Evolutionary conservation across 73 alveolate genomes (phyloP).

Genomic region (Paramecium octaurelia): DNA sequence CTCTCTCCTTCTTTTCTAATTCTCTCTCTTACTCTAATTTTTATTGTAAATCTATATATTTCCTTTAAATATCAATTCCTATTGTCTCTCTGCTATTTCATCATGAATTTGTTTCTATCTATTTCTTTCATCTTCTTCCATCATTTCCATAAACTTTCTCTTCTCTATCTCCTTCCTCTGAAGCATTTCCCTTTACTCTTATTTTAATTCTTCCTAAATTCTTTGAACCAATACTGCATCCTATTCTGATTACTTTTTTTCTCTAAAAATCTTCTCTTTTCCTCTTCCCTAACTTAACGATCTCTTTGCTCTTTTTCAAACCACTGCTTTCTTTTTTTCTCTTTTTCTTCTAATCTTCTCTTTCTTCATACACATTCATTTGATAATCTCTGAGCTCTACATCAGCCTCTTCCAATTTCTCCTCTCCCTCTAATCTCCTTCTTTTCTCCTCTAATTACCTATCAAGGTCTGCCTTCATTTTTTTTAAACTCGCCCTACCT

Average conservation of each 20-base stretch:
- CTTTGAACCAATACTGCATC: conserved; percentile 54
- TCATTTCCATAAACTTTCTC: conserved; percentile 46
- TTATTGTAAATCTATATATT: conserved; percentile 17
- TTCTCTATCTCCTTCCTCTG: conserved; percentile 47
- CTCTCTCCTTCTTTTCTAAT: conserved; percentile 57
- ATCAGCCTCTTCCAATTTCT: conserved; percentile 52
- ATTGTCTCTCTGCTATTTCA: conserved; percentile 3
- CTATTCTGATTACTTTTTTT: conserved; percentile 52
- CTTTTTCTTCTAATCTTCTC: conserved; percentile 56
- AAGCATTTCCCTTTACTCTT: conserved; percentile 46
- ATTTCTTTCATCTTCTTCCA: conserved; percentile 54
- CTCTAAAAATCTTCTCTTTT: conserved; percentile 36
- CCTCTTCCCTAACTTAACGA: conserved; percentile 61
- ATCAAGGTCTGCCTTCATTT: conserved; percentile 56
- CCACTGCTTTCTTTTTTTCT: conserved; percentile 23
- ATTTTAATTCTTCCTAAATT: conserved; percentile 49
- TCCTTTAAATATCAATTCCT: conserved; percentile 34
- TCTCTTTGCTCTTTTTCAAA: conserved; percentile 57
- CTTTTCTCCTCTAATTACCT: conserved; percentile 54
- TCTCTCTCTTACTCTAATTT: conserved; percentile 55
- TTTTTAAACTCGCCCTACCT: conserved; percentile 55
- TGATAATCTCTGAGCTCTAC: conserved; percentile 18
- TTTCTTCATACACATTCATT: conserved; percentile 49
- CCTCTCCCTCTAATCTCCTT: background rate
- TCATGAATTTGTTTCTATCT: conserved; percentile 46